Conservation (phyloP, 2,329 filamentous ascomycete genomes). For the Curvularia verruculosa region DNA sequence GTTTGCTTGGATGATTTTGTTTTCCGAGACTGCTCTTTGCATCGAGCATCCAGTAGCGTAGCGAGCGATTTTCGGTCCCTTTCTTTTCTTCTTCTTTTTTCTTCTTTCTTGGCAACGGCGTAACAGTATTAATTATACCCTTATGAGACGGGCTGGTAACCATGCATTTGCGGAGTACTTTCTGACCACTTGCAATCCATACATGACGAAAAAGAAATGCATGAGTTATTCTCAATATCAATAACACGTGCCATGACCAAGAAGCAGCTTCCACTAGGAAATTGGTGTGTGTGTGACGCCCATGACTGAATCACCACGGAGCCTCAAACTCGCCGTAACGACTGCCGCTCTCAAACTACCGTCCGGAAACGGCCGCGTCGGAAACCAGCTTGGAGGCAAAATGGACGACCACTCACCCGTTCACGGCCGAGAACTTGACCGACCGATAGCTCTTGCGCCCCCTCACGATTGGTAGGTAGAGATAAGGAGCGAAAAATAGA, state of each 20-base stretch:
- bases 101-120: not conserved
- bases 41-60: not conserved
- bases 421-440: not conserved
- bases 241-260: not conserved
- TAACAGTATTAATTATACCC: conserved; percentile 4
- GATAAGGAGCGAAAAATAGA: not conserved
- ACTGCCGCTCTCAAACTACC: not conserved
- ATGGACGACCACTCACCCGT: not conserved
- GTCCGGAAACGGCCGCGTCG: not conserved
- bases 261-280: not conserved
- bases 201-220: not conserved
- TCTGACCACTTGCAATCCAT: not conserved
- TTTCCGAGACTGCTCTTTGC: not conserved
- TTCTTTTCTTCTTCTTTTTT: no score
- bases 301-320: not conserved
- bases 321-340: not conserved
- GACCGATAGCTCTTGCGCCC: not conserved
- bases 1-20: not conserved
- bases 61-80: not conserved
- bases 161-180: not conserved
- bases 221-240: no score
- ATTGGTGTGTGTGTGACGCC: not conserved
- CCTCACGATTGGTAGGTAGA: not conserved
- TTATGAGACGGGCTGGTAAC: not conserved
- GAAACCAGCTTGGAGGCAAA: not conserved